Evolutionary conservation across 768 basidiomycete species (phyloP), one percentile per base, ranked within the genome.

Genomic region (Mycena galopus): DNA sequence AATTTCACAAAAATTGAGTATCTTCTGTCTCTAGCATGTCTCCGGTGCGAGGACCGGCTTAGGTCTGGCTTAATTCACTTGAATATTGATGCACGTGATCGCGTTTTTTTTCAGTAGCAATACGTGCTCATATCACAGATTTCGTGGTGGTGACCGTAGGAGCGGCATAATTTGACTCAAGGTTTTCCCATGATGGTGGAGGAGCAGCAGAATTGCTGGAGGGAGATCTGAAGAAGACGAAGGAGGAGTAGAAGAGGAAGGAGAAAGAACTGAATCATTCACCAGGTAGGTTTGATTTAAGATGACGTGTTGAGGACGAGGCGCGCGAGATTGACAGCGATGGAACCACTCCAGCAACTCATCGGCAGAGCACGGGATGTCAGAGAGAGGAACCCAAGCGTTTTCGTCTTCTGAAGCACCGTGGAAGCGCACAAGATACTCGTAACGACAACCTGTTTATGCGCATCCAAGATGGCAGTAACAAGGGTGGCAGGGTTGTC

Each of bases 331-430:
- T 63, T 84, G 76, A 35, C 78, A 77, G 55, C 79, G 79, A 59
- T 85, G 83, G 65, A 82, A 85, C 12, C 75, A 72, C 32, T 83
- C 81, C 50, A 84, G 56, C 19, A 79, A 55, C 55, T 83, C 76
- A 66, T 84, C 76, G 58, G 65, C 47, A 12, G 80, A 53, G 4
- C 72, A 75, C 7, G 82, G 82, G 51, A 85, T 74, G 27, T 85
- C 82, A n/a, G 79, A 78, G 12, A 83, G 76, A 4, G 82, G 77
- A 63, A 83, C 73, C 84, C 84, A 83, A 14, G 81, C 81, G 64
- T 80, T 76, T 64, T 85, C 79, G 53, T 79, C 76, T 11, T 77
- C 75, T 10, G 77, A 73, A 44, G 70, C 70, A 47, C 70, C 69
- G 44, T 73, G 71, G 80, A 78, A 84, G 7, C 61, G 68, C 2